phyloP scores from a whole-genome alignment of 345 rosid species.

The Bruguiera parviflora region DNA sequence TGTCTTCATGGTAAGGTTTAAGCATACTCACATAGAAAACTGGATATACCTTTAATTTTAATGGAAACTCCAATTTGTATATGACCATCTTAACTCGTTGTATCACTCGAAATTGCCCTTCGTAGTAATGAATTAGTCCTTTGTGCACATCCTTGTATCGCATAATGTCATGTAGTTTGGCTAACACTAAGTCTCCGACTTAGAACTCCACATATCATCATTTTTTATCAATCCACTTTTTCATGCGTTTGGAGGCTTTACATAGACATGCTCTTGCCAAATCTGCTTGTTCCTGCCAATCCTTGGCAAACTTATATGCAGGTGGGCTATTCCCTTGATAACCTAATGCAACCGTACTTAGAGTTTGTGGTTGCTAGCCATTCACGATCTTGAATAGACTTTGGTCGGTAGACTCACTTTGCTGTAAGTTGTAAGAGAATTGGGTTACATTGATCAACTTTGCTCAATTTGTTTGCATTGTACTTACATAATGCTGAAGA shows the following conservation, averaged over 20 bases:
- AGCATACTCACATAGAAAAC: too few relatives aligned
- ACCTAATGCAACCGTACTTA: neutral
- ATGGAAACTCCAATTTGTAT: too few relatives aligned
- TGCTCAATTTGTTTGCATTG: neutral
- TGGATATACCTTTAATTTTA: too few relatives aligned
- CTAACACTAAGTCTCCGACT: neutral
- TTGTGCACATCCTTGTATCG: neutral
- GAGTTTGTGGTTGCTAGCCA: neutral
- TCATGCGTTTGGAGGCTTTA: neutral
- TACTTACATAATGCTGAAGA: neutral
- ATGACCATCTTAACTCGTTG: too few relatives aligned
- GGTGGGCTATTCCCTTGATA: neutral
- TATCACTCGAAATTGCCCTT: neutral
- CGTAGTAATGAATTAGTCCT: accelerated
- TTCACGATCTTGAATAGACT: neutral
- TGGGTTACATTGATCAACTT: neutral
- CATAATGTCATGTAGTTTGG: neutral
- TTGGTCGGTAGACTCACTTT: neutral
- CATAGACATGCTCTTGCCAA: neutral
- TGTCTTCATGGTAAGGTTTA: too few relatives aligned
- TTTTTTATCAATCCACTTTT: neutral
- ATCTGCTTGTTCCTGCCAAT: neutral
- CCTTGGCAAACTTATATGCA: neutral
- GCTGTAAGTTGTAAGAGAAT: neutral
- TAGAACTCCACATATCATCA: neutral